phyloP scores from a whole-genome alignment of 176 grass and related monocot genomes.

The Urochloa ruziziensis region DNA sequence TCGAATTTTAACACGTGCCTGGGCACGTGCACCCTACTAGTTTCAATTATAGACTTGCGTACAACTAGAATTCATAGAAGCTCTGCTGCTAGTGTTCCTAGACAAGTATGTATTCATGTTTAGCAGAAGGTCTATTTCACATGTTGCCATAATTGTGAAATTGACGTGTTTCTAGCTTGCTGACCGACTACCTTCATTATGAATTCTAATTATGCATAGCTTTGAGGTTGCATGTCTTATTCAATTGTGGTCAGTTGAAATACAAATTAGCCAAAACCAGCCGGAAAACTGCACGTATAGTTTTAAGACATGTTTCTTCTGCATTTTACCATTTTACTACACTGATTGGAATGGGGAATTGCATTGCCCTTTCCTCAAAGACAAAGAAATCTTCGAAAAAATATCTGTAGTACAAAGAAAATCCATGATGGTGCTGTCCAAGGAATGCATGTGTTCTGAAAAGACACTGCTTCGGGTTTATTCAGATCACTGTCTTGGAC shows the following conservation, averaged over 20 bases:
- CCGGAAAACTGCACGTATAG: background rate
- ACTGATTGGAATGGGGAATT: background rate
- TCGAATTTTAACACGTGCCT: no score
- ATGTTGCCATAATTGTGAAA: background rate
- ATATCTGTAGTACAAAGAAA: background rate
- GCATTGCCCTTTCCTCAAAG: background rate
- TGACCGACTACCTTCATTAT: background rate
- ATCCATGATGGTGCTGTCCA: background rate
- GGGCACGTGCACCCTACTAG: no score
- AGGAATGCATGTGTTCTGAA: background rate
- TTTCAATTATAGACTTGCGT: background rate
- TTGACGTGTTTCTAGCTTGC: background rate
- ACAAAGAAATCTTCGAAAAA: background rate
- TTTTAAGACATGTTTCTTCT: background rate
- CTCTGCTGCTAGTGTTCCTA: background rate
- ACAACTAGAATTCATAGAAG: no score
- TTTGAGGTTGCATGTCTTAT: background rate
- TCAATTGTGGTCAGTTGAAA: background rate
- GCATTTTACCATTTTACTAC: background rate
- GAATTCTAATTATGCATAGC: background rate
- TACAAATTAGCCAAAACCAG: background rate
- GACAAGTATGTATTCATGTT: background rate
- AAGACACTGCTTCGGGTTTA: background rate
- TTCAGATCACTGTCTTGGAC: no score
- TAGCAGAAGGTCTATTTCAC: background rate